Evolutionary conservation across 129 eudicot species (phyloP).

Genomic region (Gnaphalium uliginosum): DNA sequence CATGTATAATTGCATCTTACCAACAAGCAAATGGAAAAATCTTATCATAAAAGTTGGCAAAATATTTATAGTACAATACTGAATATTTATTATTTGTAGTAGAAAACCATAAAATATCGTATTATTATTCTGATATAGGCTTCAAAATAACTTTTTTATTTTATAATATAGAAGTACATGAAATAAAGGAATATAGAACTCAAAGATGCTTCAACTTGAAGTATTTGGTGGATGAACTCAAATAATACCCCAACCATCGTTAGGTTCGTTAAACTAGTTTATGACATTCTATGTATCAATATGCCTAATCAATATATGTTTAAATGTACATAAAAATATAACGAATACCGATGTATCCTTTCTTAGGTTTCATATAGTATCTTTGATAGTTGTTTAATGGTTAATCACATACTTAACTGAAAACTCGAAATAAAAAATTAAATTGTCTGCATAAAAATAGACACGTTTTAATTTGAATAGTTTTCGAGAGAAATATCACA

Average conservation of each 20-base stretch:
- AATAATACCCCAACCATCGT: slow-evolving; percentile 36
- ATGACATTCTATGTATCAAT: slow-evolving; percentile 11
- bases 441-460: too few relatives aligned
- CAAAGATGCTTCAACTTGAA: slow-evolving; percentile 19
- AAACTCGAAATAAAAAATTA: too few relatives aligned
- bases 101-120: not conserved
- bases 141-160: not conserved
- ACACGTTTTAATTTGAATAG: too few relatives aligned
- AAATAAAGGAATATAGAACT: slow-evolving; percentile 5
- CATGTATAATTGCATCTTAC: not conserved
- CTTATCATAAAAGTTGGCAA: slow-evolving; percentile 11
- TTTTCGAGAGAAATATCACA: too few relatives aligned
- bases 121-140: not conserved
- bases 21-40: not conserved
- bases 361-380: too few relatives aligned
- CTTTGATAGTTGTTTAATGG: too few relatives aligned
- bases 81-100: not conserved
- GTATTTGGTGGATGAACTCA: slow-evolving; percentile 41
- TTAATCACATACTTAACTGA: too few relatives aligned
- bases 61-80: not conserved
- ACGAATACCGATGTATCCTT: too few relatives aligned
- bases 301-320: not conserved
- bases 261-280: slow-evolving; percentile 34
- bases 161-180: not conserved
- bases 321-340: too few relatives aligned